phyloP scores from a whole-genome alignment of 2,329 filamentous ascomycete species.

The Colletotrichum euphorbiae region DNA sequence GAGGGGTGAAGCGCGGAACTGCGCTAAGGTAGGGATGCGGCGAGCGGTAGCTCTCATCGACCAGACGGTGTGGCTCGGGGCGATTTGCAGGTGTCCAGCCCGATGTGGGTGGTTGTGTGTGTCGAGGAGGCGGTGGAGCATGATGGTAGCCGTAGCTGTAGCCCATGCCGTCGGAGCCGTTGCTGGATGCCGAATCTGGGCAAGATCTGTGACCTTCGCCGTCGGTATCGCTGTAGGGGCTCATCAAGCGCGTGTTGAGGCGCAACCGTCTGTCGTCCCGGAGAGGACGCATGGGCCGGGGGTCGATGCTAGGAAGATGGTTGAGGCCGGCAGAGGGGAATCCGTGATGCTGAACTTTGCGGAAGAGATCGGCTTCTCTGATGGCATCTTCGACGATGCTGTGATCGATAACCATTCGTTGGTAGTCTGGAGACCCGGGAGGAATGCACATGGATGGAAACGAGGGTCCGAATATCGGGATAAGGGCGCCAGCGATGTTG shows the following conservation, averaged over 20 bases:
- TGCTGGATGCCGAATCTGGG: conserved; percentile 42
- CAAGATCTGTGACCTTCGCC: conserved; percentile 48
- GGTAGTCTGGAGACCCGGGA: conserved; percentile 72
- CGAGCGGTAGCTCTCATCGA: conserved; percentile 37
- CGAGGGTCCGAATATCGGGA: conserved; percentile 87
- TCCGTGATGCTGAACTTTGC: conserved; percentile 48
- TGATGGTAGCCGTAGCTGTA: conserved; percentile 32
- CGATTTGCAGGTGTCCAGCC: conserved; percentile 48
- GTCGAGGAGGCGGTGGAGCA: conserved; percentile 4
- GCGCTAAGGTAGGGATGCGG: conserved; percentile 58
- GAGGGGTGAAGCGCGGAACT: conserved; percentile 52
- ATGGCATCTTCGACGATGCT: conserved; percentile 66
- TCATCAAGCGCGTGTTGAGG: conserved; percentile 43
- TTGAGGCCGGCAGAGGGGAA: conserved; percentile 17
- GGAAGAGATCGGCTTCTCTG: conserved; percentile 59
- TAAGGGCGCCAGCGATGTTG: conserved; percentile 84
- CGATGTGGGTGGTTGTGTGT: conserved; percentile 35
- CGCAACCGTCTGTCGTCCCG: conserved; percentile 46
- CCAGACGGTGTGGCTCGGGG: conserved; percentile 25
- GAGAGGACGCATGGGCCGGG: conserved; percentile 33
- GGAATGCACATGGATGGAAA: conserved; percentile 80
- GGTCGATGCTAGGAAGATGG: conserved; percentile 28
- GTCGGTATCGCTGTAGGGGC: conserved; percentile 57
- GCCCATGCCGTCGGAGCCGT: conserved; percentile 29
- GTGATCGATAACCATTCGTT: conserved; percentile 73